Conservation (phyloP, 495 filamentous ascomycete species). For the Annulohypoxylon maeteangense region DNA sequence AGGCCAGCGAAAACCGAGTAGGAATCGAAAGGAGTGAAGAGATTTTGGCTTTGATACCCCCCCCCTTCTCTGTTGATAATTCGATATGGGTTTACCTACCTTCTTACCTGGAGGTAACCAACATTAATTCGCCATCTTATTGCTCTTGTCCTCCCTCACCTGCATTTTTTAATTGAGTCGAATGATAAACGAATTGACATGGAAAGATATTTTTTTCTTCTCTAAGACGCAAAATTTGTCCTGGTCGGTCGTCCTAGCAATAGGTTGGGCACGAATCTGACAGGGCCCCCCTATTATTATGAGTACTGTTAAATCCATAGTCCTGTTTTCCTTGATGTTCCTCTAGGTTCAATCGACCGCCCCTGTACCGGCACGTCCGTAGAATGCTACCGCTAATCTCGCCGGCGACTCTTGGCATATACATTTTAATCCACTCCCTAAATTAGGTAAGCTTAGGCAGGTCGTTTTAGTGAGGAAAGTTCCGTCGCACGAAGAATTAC, state of each 20-base stretch:
- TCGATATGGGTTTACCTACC: conserved; percentile 23
- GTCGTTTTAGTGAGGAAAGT: neutral
- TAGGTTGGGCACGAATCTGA: neutral
- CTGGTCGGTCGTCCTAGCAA: neutral
- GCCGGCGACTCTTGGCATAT: neutral
- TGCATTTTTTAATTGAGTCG: neutral
- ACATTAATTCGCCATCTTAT: conserved; percentile 15
- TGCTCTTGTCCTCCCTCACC: neutral
- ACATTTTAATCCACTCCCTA: neutral
- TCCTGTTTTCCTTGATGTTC: neutral
- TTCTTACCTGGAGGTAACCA: conserved; percentile 2
- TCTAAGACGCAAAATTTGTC: neutral
- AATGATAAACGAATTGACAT: neutral
- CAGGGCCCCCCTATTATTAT: neutral
- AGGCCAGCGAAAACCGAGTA: conserved; percentile 49
- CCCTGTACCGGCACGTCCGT: neutral
- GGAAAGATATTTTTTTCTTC: neutral
- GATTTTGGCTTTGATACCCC: conserved; percentile 38
- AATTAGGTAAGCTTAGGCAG: neutral
- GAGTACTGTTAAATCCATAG: neutral
- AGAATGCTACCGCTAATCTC: conserved; percentile 4
- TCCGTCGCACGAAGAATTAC: neutral
- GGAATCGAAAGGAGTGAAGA: conserved; percentile 27
- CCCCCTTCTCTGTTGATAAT: conserved; percentile 37
- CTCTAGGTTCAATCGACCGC: neutral